Evolutionary conservation across 805 yeast species (phyloP), one percentile per base, ranked within the genome.

Genomic region (Jamesozyma jinghongensis): DNA sequence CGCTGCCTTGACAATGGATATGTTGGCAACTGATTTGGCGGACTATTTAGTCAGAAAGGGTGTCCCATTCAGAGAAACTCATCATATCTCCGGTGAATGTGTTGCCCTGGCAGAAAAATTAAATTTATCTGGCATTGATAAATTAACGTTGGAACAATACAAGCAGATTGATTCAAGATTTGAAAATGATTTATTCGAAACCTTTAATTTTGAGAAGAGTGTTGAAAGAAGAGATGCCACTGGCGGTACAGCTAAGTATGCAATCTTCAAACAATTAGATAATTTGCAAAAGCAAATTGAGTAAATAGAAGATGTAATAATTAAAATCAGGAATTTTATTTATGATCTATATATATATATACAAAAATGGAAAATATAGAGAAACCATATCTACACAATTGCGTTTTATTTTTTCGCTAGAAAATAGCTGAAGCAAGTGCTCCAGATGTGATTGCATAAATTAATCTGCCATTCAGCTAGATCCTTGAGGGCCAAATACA

Each of bases 61-160:
- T 45, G 98, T 92, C 50, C 98, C 98, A 42, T 92, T 92, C 70
- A 85, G 99, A 71, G 97, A 92, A 67, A 92, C 98, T 1, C 99
- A 92, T 68, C 97, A 92, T 64, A 92, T 92, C 46, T 86, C 97
- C 5, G 99, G 99, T 42, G 95, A 87, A 64, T 92, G 97, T 68
- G 99, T 92, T 35, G 79, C 94, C 47, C 63, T 67, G 34, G 96
- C 97, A 5, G 99, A 92, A 68, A 88, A 76, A 45, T 65, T 71
- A 45, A 74, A 73, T 17, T 67, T 85, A 33, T 67, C 81, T 6
- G 97, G 97, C 40, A 92, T 92, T 60, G 97, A 92, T 63, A 68
- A 87, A 61, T 70, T 92, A 55, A 63, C 83, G 3, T 61, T 85
- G 38, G 82, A 74, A 39, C 95, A 90, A 62, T 86, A 83, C 64